Base-by-base conservation (phyloP, 2,329 filamentous ascomycete genomes). In the Drechslera avenae region DNA sequence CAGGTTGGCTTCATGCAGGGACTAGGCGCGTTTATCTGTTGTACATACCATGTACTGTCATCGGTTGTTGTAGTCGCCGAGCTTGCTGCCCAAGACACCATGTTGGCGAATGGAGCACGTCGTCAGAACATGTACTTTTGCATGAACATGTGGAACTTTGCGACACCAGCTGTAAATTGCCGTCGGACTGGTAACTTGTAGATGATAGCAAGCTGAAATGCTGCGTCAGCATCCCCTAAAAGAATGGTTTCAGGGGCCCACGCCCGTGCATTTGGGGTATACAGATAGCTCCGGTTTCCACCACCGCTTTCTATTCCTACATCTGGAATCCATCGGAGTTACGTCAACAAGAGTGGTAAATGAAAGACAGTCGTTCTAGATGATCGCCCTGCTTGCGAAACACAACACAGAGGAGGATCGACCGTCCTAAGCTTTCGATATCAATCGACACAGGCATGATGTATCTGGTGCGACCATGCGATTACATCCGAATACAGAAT, bases 121-220 rank as follows among this genome's bases (percentile, higher is more conserved):
- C 17, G 17, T 10, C 16, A 12, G 5, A 41, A 16, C 13, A 13
- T 14, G 31, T 19, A 14, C 28, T 28, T 28, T 5, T 42, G 14
- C 16, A 21, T 34, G 43, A 48, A 31, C 33, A 33, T 42, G 26
- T 47, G 33, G 43, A 28, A 28, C 39, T 30, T 26, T 13, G 9
- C n/a, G 16, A 30, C n/a, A 31, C 19, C 17, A 9, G n/a, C 26
- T 47, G 49, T 41, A 12, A 31, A 31, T 37, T 36, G n/a, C 43
- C 37, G 43, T 42, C 28, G 3, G n/a, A 23, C 30, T 21, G 18
- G 28, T 13, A 12, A 13, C 33, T 18, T 10, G 31, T 14, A 18
- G 21, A 21, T 21, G 26, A 30, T 13, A n/a, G 5, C 30, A 31
- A 33, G 13, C 5, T 10, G 13, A 13, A 10, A 33, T 33, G 17